These are phyloP conservation scores for Anisodus acutangulus DNA, from an alignment of 257 asterid species.

Conservation along the genomic window DNA sequence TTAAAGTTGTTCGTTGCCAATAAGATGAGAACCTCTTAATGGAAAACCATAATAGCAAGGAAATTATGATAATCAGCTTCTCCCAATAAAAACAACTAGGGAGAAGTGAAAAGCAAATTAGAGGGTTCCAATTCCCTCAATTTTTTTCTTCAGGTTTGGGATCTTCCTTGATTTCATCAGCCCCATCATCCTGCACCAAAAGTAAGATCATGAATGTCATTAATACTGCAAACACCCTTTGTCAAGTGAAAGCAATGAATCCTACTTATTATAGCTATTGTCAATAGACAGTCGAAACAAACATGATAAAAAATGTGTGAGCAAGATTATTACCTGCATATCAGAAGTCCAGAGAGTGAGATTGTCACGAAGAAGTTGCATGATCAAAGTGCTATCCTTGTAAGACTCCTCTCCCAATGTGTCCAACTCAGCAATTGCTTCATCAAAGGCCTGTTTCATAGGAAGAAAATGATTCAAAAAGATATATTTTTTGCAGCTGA, in stretches of 20 bases:
- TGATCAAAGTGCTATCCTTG: slow-evolving; percentile 93
- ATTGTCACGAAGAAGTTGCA: slow-evolving; percentile 90
- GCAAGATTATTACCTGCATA: slow-evolving; percentile 61
- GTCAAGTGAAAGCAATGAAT: neutral
- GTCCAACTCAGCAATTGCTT: slow-evolving; percentile 87
- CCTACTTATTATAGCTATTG: neutral
- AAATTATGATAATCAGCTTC: slow-evolving; percentile 36
- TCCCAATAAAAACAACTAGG: slow-evolving; percentile 35
- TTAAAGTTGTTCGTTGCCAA: slow-evolving; percentile 21
- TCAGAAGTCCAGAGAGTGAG: slow-evolving; percentile 89
- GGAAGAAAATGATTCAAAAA: neutral
- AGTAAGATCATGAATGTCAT: neutral
- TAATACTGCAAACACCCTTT: neutral
- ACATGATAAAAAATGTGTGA: neutral
- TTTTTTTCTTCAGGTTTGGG: slow-evolving; percentile 58
- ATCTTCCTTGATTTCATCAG: slow-evolving; percentile 78
- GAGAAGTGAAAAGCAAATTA: slow-evolving; percentile 32
- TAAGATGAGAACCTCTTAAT: neutral
- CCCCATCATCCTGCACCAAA: slow-evolving; percentile 65
- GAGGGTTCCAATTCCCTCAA: slow-evolving; percentile 33
- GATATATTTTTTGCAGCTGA: neutral
- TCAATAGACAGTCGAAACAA: neutral
- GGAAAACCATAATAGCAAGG: slow-evolving; percentile 21
- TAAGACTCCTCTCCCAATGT: slow-evolving; percentile 95
- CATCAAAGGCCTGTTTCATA: slow-evolving; percentile 73